Percentiles rank a stretch among this genome's conserved stretches.
These are phyloP conservation scores for Viridothelium virens DNA, from an alignment of 495 filamentous ascomycete genomes.

Conservation along the genomic window DNA sequence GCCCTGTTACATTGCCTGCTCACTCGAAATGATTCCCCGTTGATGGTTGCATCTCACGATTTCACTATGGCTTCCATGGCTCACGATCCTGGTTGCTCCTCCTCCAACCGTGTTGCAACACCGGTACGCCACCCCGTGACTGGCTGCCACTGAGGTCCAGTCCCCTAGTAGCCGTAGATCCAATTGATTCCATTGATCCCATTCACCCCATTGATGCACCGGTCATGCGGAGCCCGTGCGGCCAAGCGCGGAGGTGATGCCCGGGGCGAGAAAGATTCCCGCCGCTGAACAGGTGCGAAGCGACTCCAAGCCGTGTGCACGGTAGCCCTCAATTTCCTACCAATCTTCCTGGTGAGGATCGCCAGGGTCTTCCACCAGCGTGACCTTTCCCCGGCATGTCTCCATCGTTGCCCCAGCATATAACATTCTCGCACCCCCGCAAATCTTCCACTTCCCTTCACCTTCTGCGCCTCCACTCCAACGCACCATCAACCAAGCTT, in stretches of 20 bases:
- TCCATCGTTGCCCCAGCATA: not conserved
- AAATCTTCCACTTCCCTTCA: not conserved
- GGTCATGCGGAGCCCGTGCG: not conserved
- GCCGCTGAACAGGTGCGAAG: not conserved
- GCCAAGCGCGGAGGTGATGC: not conserved
- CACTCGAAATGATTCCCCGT: not conserved
- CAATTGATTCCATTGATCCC: not conserved
- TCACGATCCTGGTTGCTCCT: not conserved
- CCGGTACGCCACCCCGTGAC: slow-evolving; percentile 5
- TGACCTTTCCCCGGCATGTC: slow-evolving; percentile 1
- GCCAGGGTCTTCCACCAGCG: slow-evolving; percentile 1
- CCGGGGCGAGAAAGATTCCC: not conserved
- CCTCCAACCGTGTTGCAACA: slow-evolving; percentile 4
- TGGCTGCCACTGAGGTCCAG: not conserved
- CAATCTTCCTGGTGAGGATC: not conserved
- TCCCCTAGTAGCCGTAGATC: too few relatives aligned
- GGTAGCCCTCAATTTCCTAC: not conserved
- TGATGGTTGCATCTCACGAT: slow-evolving; percentile 11
- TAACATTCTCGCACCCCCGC: not conserved
- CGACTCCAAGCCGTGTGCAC: not conserved
- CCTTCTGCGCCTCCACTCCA: not conserved
- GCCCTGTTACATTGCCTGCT: not conserved
- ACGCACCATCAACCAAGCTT: not conserved
- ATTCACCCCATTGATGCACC: not conserved
- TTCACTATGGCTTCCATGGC: not conserved